Percentiles rank a stretch among this genome's conserved stretches.
These are phyloP conservation scores for Prototheca cutis DNA, from an alignment of 163 green algal genomes.

Conservation along the genomic window DNA sequence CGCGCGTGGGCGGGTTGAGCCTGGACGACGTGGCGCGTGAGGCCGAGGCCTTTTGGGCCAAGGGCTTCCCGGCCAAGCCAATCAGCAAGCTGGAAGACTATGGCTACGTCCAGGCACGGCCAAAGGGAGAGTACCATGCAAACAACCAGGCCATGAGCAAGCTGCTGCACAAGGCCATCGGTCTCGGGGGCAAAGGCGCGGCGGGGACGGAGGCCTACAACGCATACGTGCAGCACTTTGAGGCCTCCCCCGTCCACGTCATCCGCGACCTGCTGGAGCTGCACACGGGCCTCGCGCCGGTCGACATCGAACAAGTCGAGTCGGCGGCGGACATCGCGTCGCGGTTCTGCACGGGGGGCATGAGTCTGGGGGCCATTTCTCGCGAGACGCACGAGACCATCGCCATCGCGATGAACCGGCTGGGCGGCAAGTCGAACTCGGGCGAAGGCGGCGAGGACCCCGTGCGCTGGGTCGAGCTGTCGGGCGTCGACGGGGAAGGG, in stretches of 20 bases:
- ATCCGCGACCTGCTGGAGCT: constrained; percentile 88
- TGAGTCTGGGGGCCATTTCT: constrained; percentile 95
- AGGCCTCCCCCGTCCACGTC: constrained; percentile 63
- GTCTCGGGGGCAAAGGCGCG: constrained; percentile 57
- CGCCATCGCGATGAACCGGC: constrained; percentile 97
- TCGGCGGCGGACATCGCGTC: constrained; percentile 65
- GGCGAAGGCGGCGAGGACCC: constrained; percentile 87
- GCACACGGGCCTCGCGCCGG: constrained; percentile 21
- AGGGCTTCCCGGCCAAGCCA: constrained; percentile 45
- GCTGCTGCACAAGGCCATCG: constrained; percentile 97
- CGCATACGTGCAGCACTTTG: constrained; percentile 82
- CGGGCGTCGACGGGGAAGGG: constrained; percentile 69
- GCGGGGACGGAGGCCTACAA: constrained; percentile 54
- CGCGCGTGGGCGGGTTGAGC: constrained; percentile 82
- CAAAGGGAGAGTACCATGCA: constrained; percentile 62
- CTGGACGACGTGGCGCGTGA: constrained; percentile 85
- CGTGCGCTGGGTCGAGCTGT: constrained; percentile 68
- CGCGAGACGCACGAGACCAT: constrained; percentile 98
- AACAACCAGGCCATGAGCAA: constrained; percentile 99
- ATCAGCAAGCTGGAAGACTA: constrained; percentile 95
- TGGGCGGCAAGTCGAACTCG: constrained; percentile 80
- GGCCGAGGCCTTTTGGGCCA: constrained; percentile 81
- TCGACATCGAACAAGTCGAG: constrained; percentile 56
- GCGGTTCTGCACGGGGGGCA: constrained; percentile 96
- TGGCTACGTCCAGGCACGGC: constrained; percentile 86